These are phyloP conservation scores for Dacryopinax spathularia DNA, from an alignment of 768 basidiomycete genomes.

Conservation along the genomic window DNA sequence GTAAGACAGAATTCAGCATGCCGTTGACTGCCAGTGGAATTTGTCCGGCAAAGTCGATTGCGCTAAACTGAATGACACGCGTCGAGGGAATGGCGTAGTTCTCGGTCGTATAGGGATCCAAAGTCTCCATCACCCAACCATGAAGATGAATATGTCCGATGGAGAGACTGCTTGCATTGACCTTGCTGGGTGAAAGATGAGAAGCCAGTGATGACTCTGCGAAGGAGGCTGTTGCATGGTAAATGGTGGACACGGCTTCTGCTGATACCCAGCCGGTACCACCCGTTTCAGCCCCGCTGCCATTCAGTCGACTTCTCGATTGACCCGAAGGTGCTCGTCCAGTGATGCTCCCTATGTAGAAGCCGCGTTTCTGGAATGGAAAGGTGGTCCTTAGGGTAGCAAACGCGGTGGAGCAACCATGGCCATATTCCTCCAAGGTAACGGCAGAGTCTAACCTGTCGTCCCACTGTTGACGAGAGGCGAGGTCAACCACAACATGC, in stretches of 20 bases:
- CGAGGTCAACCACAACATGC: constrained; percentile 50
- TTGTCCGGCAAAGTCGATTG: constrained; percentile 74
- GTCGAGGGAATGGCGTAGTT: constrained; percentile 91
- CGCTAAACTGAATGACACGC: constrained; percentile 66
- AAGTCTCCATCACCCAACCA: constrained; percentile 91
- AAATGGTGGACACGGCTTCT: constrained; percentile 41
- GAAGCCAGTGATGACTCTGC: constrained; percentile 37
- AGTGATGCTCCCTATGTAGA: constrained; percentile 58
- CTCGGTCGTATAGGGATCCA: constrained; percentile 89
- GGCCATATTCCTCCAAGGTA: constrained; percentile 64
- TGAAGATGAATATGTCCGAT: constrained; percentile 75
- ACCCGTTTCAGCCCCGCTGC: neutral
- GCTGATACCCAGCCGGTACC: neutral
- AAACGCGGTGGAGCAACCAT: constrained; percentile 57
- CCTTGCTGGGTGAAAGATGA: constrained; percentile 46
- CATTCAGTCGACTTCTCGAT: neutral
- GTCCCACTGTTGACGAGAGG: constrained; percentile 74
- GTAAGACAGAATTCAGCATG: constrained; percentile 66
- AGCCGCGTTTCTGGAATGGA: constrained; percentile 81
- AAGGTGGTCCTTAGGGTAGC: constrained; percentile 62
- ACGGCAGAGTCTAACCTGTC: constrained; percentile 60
- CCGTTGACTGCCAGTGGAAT: constrained; percentile 76
- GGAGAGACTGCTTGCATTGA: constrained; percentile 61
- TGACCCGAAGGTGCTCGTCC: constrained; percentile 14
- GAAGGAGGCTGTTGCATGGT: constrained; percentile 73